phyloP scores from a whole-genome alignment of 495 filamentous ascomycete genomes.

The Alectoria sarmentosa region DNA sequence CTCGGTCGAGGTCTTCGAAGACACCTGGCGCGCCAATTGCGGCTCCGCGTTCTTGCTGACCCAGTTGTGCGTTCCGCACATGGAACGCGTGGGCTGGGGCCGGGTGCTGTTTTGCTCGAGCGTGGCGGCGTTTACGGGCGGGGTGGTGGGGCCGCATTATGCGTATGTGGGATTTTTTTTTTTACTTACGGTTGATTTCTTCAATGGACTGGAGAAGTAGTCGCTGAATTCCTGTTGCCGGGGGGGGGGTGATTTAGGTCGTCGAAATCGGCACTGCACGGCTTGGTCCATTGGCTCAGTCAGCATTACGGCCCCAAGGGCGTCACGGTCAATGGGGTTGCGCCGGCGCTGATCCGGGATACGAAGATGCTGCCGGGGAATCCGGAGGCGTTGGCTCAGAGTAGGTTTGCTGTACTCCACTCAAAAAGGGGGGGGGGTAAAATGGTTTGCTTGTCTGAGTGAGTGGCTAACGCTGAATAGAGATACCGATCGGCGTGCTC shows the following conservation, averaged over 20 bases:
- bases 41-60: constrained; percentile 46
- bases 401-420: no score
- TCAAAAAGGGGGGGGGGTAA: neutral
- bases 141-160: constrained; percentile 41
- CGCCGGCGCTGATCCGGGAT: constrained; percentile 66
- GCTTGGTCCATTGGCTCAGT: constrained; percentile 60
- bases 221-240: neutral
- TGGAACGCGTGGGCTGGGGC: constrained; percentile 46
- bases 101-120: constrained; percentile 48
- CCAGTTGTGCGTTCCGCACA: constrained; percentile 45
- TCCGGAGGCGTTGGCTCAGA: constrained; percentile 32
- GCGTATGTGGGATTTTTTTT: constrained; percentile 17
- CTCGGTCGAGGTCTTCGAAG: constrained; percentile 45
- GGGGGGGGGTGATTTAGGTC: constrained; percentile 5
- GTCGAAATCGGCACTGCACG: constrained; percentile 51
- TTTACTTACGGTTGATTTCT: no score
- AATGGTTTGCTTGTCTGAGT: constrained; percentile 21
- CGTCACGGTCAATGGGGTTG: constrained; percentile 70
- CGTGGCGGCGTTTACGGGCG: constrained; percentile 47
- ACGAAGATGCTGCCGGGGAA: constrained; percentile 55
- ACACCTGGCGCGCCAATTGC: constrained; percentile 48
- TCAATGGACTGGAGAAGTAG: no score
- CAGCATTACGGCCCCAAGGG: constrained; percentile 53
- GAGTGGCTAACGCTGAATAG: constrained; percentile 23
- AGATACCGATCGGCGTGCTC: constrained; percentile 55